Base-by-base conservation (phyloP, 129 eudicot genomes). In the Flaveria ramosissima region DNA sequence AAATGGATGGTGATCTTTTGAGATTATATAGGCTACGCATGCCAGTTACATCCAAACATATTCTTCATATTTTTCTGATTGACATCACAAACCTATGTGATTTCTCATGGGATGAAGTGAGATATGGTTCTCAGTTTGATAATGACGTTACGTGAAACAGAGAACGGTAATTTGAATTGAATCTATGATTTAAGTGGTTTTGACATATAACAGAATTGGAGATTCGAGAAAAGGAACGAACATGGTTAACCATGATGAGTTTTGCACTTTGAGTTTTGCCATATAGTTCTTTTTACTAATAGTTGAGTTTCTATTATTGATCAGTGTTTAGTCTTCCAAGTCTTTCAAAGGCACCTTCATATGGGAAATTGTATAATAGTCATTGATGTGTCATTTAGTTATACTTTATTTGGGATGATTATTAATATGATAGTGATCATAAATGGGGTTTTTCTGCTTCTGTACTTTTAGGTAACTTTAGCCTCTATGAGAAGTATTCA, bases 391-490 rank as follows among this genome's bases (percentile, higher is more conserved):
- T 59, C 65, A 10, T 11, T 19, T 72, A 30, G 23, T 10, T 30
- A 50, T 52, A 16, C 74, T 48, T 48, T 14, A 46, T 69, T 20
- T 24, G 23, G 59, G 74, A 70, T 20, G 26, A 1, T 24, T 8
- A 5, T 50, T 6, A 24, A 24, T 70, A 14, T 50, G 46, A 15
- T 32, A 36, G 42, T 36, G 77, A 56, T 72, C 53, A 24, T 19
- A 68, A 7, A 30, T 36, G 26, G 24, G 45, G 24, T n/a, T 39
- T 39, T n/a, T 59, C 78, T 41, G 55, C 56, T 59, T 30, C 23
- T 84, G 53, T 53, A 6, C 39, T 39, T 70, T 11, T 39, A 85
- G 89, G 86, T 52, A 85, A 85, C 55, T 69, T 69, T 39, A 69
- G 30, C 13, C 1, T 21, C 55, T 69, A 69, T 45, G 73, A 69